Evolutionary conservation across 202 grass and related monocot genomes (phyloP), one percentile per base, ranked within the genome.

Genomic region (Panicum virgatum): DNA sequence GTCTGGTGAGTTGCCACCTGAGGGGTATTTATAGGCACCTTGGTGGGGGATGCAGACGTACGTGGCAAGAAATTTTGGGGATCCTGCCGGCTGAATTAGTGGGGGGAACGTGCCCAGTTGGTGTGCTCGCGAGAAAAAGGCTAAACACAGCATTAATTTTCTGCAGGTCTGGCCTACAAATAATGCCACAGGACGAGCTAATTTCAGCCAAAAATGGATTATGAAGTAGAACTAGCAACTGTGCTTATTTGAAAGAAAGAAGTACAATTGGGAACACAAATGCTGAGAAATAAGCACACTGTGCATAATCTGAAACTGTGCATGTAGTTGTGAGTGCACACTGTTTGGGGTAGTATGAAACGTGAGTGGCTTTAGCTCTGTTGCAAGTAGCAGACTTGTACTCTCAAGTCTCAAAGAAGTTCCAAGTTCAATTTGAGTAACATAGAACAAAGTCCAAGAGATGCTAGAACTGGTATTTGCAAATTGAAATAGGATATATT

Each of bases 101-200:
- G 84, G 39, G 54, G 75, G 63, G 80, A 90, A 90, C 88, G 88
- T 90, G 88, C 76, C 69, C 26, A 9, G 88, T 86, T 83, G 75
- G 51, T 79, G 83, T 65, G n/a, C n/a, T 64, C 23, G 72, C 48
- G 62, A 51, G 16, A 44, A 73, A 66, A 62, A 4, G 20, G 51
- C 67, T 58, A 60, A 65, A 72, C 50, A 3, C 71, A 77, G 36
- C 43, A 34, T 66, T 26, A 57, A 61, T 59, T 51, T 30, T 66
- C 34, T 48, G 25, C 4, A 65, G 32, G 32, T 27, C 32, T 15
- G 8, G 44, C 0, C 56, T 78, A 37, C 51, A 65, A 56, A 68
- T 19, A 38, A 64, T 38, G 62, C 2, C 1, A 63, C 23, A 36
- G 46, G 66, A 13, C 16, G 23, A 57, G 68, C 67, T 57, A 32